Evolutionary conservation across 1,284 basidiomycete genomes (phyloP).

Genomic region (Malassezia arunalokei): DNA sequence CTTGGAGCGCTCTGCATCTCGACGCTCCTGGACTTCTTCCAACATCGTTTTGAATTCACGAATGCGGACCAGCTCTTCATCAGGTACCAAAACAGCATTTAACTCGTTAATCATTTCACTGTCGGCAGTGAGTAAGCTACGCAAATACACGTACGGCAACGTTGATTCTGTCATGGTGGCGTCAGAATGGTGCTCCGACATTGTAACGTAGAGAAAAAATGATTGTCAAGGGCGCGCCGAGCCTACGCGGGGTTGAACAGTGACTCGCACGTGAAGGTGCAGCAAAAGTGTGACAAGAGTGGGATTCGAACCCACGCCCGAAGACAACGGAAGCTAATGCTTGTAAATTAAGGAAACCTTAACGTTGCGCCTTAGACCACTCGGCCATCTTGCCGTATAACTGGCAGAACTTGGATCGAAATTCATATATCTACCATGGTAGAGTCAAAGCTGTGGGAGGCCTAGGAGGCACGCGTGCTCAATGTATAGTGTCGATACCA

Average conservation of each 20-base stretch:
- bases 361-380: slow-evolving; percentile 37
- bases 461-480: too few relatives aligned
- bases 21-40: neutral
- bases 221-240: too few relatives aligned
- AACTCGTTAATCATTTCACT: slow-evolving; percentile 16
- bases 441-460: too few relatives aligned
- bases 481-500: too few relatives aligned
- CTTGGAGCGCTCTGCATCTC: neutral
- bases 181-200: slow-evolving; percentile 1
- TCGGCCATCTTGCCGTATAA: slow-evolving; percentile 38
- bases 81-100: slow-evolving; percentile 12
- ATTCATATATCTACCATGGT: too few relatives aligned
- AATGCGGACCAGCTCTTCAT: slow-evolving; percentile 11
- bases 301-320: slow-evolving; percentile 45
- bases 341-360: slow-evolving; percentile 20
- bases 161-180: slow-evolving; percentile 7
- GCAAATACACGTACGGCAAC: slow-evolving; percentile 5
- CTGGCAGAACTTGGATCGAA: too few relatives aligned
- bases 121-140: neutral
- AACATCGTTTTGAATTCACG: neutral
- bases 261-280: too few relatives aligned
- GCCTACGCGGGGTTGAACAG: too few relatives aligned
- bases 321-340: slow-evolving; percentile 26
- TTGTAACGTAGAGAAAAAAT: neutral
- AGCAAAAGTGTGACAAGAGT: slow-evolving; percentile 31